Evolutionary conservation across 768 basidiomycete species (phyloP).

Genomic region (Hericium rajendrae): DNA sequence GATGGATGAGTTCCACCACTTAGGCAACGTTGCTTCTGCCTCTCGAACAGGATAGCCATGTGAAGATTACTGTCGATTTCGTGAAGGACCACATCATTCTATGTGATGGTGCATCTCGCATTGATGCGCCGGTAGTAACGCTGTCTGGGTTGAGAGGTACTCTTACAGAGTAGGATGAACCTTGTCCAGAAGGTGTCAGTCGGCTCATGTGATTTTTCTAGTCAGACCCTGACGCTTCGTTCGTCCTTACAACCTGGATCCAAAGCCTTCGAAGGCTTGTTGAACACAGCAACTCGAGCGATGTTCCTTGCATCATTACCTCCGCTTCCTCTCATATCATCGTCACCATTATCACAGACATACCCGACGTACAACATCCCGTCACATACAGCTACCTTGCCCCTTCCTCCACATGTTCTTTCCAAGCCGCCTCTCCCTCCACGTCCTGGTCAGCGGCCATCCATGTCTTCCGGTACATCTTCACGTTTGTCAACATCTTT

Average conservation of each 20-base stretch:
- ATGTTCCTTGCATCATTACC: constrained; percentile 37
- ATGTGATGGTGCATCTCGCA: constrained; percentile 39
- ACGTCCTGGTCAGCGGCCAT: constrained; percentile 16
- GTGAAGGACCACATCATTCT: constrained; percentile 77
- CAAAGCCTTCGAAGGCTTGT: constrained; percentile 31
- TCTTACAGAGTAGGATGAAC: constrained; percentile 41
- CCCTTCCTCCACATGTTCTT: constrained; percentile 21
- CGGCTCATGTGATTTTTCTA: constrained; percentile 9
- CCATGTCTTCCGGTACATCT: constrained; percentile 12
- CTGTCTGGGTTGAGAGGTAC: constrained; percentile 77
- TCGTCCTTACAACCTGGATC: constrained; percentile 33
- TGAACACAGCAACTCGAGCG: constrained; percentile 25
- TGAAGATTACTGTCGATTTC: constrained; percentile 60
- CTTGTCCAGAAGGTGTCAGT: background rate
- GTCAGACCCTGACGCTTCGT: constrained; percentile 31
- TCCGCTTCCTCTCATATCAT: constrained; percentile 34
- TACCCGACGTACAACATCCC: constrained; percentile 43
- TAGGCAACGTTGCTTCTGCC: constrained; percentile 82
- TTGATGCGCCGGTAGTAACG: constrained; percentile 52
- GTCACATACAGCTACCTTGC: constrained; percentile 26
- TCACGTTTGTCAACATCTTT: constrained; percentile 17
- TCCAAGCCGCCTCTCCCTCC: constrained; percentile 21
- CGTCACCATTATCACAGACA: constrained; percentile 24
- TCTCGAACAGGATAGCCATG: constrained; percentile 41
- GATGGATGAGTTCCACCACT: too few relatives aligned